Base-by-base conservation (phyloP, 129 eudicot genomes). In the Pseudognaphalium luteoalbum region DNA sequence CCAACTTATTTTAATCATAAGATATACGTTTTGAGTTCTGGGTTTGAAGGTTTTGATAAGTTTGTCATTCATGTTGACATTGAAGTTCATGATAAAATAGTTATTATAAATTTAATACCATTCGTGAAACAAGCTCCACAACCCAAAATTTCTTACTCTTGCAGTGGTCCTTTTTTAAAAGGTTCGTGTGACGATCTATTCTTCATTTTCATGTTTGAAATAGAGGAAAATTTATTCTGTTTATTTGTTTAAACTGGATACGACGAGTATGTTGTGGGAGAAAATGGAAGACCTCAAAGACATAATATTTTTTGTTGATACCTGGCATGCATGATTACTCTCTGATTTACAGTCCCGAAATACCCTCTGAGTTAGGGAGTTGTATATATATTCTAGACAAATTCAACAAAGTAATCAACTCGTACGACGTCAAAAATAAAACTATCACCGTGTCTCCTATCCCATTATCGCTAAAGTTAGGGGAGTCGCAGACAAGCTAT, bases 41-140 rank as follows among this genome's bases (percentile, higher is more conserved):
- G 0, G 15, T 11, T 12, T 42, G 1, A 16, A 0, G 3, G 41
- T 0, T 2, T 0, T 11, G 51, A 42, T 0, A 42, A 0, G 0
- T 28, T 10, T 30, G 41, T 81, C 39, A 12, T 81, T 10, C 81
- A 42, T 25, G 20, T 81, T 5, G 73, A 68, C 33, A 75, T 75
- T 17, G 21, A 2, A 7, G 58, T 75, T 34, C 32, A 22, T 6
- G 59, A 57, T 14, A 57, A 5, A 32, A 25, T 35, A 47, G 52
- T 70, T 61, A 9, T 51, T 20, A 69, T 81, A 42, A 62, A 51
- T 14, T 21, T 75, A 16, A 9, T 30, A 66, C 60, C 16, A 28
- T 16, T 44, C 44, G 39, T 12, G 51, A 8, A 6, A 5, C 7
- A 20, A 10, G 77, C 68, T 10, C 2, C 1, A 1, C 17, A 2